Percentiles rank a stretch among this genome's conserved stretches.
Conservation (phyloP, 345 rosid genomes). For the Punica granatum region DNA sequence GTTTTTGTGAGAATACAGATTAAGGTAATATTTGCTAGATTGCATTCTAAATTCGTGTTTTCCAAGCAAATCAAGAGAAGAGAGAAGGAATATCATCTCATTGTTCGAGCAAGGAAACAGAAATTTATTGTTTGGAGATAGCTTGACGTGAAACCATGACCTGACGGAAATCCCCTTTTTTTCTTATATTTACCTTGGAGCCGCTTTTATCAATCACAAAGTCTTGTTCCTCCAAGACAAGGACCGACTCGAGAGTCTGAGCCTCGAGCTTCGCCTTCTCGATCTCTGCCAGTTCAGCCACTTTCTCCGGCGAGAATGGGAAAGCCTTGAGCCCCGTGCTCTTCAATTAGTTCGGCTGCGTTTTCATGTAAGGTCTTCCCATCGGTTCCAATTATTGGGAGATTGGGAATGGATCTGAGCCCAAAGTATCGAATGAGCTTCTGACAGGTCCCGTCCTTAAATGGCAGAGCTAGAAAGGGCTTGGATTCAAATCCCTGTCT, state of each 20-base stretch:
- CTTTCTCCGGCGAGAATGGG: conserved; percentile 65
- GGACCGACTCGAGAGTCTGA: conserved; percentile 53
- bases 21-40: not conserved
- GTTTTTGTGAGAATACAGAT: not conserved
- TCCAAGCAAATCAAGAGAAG: not conserved
- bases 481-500: conserved; percentile 34
- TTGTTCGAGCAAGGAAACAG: not conserved
- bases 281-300: conserved; percentile 25
- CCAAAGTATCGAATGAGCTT: conserved; percentile 52
- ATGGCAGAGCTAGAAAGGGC: conserved; percentile 76
- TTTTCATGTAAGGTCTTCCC: conserved; percentile 55
- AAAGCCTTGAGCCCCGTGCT: conserved; percentile 51
- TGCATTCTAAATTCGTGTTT: too few species aligned
- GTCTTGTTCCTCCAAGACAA: conserved; percentile 52
- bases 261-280: conserved; percentile 39
- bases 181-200: conserved; percentile 44
- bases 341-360: conserved; percentile 52
- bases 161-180: too few species aligned
- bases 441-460: conserved; percentile 33
- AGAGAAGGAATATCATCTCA: not conserved
- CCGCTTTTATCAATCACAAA: conserved; percentile 51
- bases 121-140: not conserved
- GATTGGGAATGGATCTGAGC: conserved; percentile 35
- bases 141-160: not conserved
- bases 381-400: conserved; percentile 64